phyloP scores from a whole-genome alignment of 805 yeast species.

The Komagataella pastoris region DNA sequence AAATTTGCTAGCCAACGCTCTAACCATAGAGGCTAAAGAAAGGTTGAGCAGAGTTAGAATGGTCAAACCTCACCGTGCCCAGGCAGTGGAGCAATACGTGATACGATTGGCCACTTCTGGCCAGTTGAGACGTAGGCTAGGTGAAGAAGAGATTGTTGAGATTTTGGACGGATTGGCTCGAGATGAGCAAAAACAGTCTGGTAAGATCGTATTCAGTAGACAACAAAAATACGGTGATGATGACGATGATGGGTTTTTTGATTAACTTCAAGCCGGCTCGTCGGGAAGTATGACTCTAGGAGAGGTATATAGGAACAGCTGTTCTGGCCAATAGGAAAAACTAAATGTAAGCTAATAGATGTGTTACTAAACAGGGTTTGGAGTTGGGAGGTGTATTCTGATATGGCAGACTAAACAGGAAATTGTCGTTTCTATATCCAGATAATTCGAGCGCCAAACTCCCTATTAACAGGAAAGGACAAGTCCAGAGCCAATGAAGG shows the following conservation, averaged over 20 bases:
- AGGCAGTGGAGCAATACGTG: constrained; percentile 73
- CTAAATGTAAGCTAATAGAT: neutral
- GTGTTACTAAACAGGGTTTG: neutral
- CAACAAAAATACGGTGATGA: constrained; percentile 8
- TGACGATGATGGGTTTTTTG: constrained; percentile 8
- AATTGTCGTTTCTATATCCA: neutral
- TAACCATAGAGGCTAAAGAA: constrained; percentile 63
- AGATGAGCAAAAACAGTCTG: constrained; percentile 45
- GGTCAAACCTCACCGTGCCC: constrained; percentile 86
- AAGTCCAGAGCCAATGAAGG: too few relatives aligned
- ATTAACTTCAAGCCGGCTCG: constrained; percentile 1
- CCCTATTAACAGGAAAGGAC: too few relatives aligned
- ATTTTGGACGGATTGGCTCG: constrained; percentile 73
- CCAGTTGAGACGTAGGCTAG: constrained; percentile 57
- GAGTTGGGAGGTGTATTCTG: neutral
- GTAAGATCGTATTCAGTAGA: constrained; percentile 49
- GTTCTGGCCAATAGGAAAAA: neutral
- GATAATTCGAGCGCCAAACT: neutral
- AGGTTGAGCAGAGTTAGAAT: constrained; percentile 74
- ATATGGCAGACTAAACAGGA: neutral
- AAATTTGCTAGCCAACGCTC: neutral
- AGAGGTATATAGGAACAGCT: neutral
- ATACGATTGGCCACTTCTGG: constrained; percentile 66
- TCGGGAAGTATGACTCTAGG: neutral
- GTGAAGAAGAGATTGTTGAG: constrained; percentile 72